Evolutionary conservation across 2,329 filamentous ascomycete species (phyloP).

Genomic region (Xylariaceae sp.): DNA sequence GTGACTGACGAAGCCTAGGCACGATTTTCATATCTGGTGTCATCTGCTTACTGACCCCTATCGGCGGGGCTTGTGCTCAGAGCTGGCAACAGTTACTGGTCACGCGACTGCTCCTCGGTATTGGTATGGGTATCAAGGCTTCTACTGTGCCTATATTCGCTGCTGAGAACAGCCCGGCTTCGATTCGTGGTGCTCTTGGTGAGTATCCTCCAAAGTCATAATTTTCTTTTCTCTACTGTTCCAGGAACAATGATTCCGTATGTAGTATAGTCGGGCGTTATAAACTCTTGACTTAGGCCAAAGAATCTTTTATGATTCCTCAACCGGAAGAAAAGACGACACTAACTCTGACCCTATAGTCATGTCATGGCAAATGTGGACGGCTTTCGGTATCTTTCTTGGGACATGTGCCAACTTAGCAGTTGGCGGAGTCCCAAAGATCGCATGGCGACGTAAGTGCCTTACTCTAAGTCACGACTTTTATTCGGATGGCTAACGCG

Average conservation of each 20-base stretch:
- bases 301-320: background rate
- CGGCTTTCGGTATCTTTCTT: constrained; percentile 54
- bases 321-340: background rate
- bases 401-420: constrained; percentile 62
- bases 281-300: background rate
- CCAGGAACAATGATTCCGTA: background rate
- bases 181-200: constrained; percentile 62
- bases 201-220: background rate
- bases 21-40: constrained; percentile 63
- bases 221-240: background rate
- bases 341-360: constrained; percentile 39
- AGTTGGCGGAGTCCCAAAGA: constrained; percentile 57
- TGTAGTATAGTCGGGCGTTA: background rate
- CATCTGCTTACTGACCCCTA: constrained; percentile 57
- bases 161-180: constrained; percentile 65
- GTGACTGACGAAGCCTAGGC: constrained; percentile 12
- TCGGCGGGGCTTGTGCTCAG: constrained; percentile 47
- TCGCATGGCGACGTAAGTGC: constrained; percentile 31
- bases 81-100: constrained; percentile 67
- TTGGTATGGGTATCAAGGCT: constrained; percentile 69
- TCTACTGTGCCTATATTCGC: constrained; percentile 63
- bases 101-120: constrained; percentile 66
- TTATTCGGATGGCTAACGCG: constrained; percentile 1
- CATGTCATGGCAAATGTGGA: constrained; percentile 68
- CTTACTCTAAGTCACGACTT: background rate